Conservation (phyloP, 176 grass and related monocot species). For the Echinochloa phyllopogon region DNA sequence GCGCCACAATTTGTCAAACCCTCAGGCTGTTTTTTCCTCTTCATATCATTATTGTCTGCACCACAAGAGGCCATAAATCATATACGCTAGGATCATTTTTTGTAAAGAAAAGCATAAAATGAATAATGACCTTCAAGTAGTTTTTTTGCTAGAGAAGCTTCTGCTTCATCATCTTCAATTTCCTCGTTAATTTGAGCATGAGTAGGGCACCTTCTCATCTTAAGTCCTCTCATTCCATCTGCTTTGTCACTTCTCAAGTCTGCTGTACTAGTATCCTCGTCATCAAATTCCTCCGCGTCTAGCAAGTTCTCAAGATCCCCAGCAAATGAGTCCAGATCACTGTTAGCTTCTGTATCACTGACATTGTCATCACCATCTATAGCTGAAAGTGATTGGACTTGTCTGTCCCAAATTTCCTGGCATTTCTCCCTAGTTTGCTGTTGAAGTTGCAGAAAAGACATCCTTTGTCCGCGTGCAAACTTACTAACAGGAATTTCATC, state of each 20-base stretch:
- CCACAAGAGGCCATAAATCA: constrained; percentile 35
- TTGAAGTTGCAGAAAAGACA: constrained; percentile 97
- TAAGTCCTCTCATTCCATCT: constrained; percentile 72
- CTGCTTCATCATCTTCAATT: constrained; percentile 90
- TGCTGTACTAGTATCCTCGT: constrained; percentile 71
- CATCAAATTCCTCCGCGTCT: constrained; percentile 88
- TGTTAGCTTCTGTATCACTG: constrained; percentile 81
- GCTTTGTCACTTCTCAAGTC: constrained; percentile 62
- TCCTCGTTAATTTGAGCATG: constrained; percentile 74
- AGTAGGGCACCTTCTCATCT: constrained; percentile 83
- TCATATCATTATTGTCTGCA: constrained; percentile 78
- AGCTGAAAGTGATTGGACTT: constrained; percentile 89
- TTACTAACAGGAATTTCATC: constrained; percentile 91
- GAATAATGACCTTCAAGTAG: constrained; percentile 82
- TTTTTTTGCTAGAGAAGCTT: constrained; percentile 73
- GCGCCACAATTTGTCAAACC: constrained; percentile 53
- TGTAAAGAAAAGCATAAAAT: constrained; percentile 28
- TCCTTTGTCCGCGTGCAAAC: constrained; percentile 96
- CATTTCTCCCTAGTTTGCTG: constrained; percentile 98
- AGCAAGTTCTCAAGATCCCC: constrained; percentile 98
- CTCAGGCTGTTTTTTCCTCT: constrained; percentile 67
- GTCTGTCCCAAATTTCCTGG: constrained; percentile 99
- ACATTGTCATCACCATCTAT: constrained; percentile 75
- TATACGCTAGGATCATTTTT: constrained; percentile 26
- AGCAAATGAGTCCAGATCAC: constrained; percentile 96